Conservation (phyloP, 148 eudicot species). For the Rhododendron simsii region DNA sequence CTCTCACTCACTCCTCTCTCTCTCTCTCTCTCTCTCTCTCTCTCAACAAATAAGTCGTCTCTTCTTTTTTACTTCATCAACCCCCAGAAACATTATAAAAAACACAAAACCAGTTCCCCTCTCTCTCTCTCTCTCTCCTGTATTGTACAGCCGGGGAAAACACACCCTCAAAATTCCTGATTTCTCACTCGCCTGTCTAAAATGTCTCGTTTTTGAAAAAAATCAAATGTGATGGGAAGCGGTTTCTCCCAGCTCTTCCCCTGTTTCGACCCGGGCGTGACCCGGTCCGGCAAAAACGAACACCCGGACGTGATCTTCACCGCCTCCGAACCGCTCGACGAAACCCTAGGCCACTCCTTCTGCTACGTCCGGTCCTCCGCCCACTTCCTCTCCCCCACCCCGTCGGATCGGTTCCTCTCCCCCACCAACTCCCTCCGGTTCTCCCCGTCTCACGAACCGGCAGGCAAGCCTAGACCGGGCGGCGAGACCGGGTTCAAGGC, state of each 20-base stretch:
- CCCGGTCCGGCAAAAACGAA: conserved; percentile 9
- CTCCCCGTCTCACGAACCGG: conserved; percentile 48
- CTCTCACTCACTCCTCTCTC: conserved; percentile 3
- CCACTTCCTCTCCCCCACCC: conserved; percentile 74
- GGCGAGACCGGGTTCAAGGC: conserved; percentile 41
- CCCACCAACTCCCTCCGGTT: conserved; percentile 72
- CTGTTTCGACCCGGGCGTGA: conserved; percentile 59
- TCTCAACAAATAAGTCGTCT: conserved; percentile 3
- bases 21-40: conserved; percentile 1
- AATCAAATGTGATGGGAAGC: conserved; percentile 79
- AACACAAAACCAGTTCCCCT: conserved; percentile 10
- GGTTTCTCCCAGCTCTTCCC: conserved; percentile 77
- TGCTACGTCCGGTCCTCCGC: conserved; percentile 88
- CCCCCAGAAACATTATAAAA: conserved; percentile 9
- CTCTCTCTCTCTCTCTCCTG: background rate
- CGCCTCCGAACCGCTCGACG: conserved; percentile 55
- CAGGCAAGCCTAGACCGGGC: background rate
- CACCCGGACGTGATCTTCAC: conserved; percentile 30
- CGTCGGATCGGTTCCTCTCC: conserved; percentile 82
- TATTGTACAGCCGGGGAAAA: background rate
- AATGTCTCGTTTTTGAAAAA: background rate
- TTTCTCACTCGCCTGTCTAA: background rate
- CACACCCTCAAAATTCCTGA: background rate
- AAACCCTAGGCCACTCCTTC: conserved; percentile 96
- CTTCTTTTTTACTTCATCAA: conserved; percentile 4